Evolutionary conservation across 108 stramenopile species (phyloP).

Genomic region (Hondaea fermentalgiana): DNA sequence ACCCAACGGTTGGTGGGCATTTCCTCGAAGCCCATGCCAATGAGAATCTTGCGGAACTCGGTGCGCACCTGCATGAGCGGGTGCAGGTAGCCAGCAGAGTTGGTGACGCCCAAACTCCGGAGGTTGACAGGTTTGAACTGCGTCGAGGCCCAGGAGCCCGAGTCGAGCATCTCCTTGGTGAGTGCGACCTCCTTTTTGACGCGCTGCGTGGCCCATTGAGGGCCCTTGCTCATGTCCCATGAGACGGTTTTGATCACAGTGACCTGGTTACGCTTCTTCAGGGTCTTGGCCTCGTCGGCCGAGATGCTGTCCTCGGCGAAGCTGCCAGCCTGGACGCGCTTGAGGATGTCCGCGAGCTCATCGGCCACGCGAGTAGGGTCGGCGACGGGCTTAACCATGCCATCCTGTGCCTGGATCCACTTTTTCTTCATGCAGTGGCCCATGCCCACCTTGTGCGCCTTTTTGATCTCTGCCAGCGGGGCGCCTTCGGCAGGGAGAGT

Average conservation of each 20-base stretch:
- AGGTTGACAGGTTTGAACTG: constrained; percentile 95
- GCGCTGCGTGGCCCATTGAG: constrained; percentile 66
- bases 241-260: constrained; percentile 61
- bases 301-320: constrained; percentile 20
- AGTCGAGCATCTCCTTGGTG: constrained; percentile 92
- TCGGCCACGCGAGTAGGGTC: constrained; percentile 49
- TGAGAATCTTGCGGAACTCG: constrained; percentile 84
- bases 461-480: constrained; percentile 51
- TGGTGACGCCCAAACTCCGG: constrained; percentile 74
- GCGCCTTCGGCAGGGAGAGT: constrained; percentile 62
- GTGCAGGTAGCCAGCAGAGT: constrained; percentile 86
- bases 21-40: constrained; percentile 98
- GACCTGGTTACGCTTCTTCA: constrained; percentile 47
- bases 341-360: constrained; percentile 50
- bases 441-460: constrained; percentile 80
- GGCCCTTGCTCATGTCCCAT: constrained; percentile 69
- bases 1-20: constrained; percentile 99
- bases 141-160: constrained; percentile 31
- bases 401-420: constrained; percentile 75
- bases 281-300: neutral
- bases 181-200: constrained; percentile 85
- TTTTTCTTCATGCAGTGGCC: constrained; percentile 85
- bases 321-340: constrained; percentile 27
- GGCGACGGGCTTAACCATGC: constrained; percentile 36
- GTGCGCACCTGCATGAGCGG: constrained; percentile 87